Evolutionary conservation across 2,329 filamentous ascomycete genomes (phyloP).

Genomic region (Cladosporium sp.): DNA sequence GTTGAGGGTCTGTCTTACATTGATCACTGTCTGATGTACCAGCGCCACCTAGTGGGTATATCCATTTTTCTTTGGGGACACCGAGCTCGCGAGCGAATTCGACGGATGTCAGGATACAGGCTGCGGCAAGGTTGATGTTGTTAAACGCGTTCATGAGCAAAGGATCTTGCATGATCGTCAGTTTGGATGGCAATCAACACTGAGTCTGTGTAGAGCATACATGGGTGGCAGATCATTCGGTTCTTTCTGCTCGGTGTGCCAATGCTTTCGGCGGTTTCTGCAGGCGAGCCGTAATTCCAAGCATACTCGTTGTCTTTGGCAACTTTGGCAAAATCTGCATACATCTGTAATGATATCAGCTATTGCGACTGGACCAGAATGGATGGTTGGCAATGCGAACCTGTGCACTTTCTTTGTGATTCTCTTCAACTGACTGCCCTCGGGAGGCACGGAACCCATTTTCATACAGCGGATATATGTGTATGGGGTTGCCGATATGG

Average conservation of each 20-base stretch:
- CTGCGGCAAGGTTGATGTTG: slow-evolving; percentile 60
- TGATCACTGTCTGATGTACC: slow-evolving; percentile 55
- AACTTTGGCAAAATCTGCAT: slow-evolving; percentile 57
- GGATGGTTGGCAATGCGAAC: neutral
- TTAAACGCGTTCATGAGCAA: slow-evolving; percentile 70
- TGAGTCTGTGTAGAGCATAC: slow-evolving; percentile 38
- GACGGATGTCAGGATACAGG: slow-evolving; percentile 57
- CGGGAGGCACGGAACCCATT: slow-evolving; percentile 58
- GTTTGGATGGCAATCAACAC: neutral
- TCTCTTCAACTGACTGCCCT: slow-evolving; percentile 51
- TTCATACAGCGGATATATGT: slow-evolving; percentile 65
- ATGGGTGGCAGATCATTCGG: slow-evolving; percentile 65
- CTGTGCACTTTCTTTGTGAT: slow-evolving; percentile 54
- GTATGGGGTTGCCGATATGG: slow-evolving; percentile 59
- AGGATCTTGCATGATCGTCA: slow-evolving; percentile 47
- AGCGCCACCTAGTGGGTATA: slow-evolving; percentile 62
- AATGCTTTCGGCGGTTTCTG: slow-evolving; percentile 49
- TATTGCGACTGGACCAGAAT: neutral
- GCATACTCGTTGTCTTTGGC: slow-evolving; percentile 51
- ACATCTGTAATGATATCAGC: slow-evolving; percentile 38
- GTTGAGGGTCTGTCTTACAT: slow-evolving; percentile 39
- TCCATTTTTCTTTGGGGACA: slow-evolving; percentile 55
- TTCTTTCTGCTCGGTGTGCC: slow-evolving; percentile 53
- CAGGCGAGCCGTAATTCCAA: slow-evolving; percentile 53
- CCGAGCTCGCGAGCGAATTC: slow-evolving; percentile 52